Evolutionary conservation across 495 filamentous ascomycete species (phyloP).

Genomic region (Antarctomyces pellizariae): DNA sequence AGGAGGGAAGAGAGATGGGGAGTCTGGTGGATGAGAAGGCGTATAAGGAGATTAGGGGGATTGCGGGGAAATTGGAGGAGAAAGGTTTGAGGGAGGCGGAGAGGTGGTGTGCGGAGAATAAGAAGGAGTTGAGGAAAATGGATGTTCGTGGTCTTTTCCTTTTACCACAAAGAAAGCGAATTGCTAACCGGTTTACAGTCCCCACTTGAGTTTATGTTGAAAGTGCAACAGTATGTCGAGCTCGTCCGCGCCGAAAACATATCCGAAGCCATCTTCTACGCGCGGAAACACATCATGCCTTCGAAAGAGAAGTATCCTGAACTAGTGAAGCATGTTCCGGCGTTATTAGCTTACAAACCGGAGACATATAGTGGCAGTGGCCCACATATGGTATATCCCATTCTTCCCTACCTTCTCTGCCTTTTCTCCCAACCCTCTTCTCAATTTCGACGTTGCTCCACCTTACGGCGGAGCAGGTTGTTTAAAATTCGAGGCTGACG

Average conservation of each 20-base stretch:
- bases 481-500: too few species aligned
- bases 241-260: constrained; percentile 41
- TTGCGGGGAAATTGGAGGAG: constrained; percentile 43
- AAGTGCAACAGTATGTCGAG: constrained; percentile 92
- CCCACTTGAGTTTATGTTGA: constrained; percentile 77
- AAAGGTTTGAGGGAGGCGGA: constrained; percentile 59
- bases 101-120: constrained; percentile 81
- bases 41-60: constrained; percentile 59
- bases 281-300: constrained; percentile 51
- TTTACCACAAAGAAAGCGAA: background rate
- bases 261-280: constrained; percentile 53
- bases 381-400: constrained; percentile 1
- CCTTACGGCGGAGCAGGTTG: background rate
- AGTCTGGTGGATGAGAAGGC: constrained; percentile 76
- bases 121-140: constrained; percentile 62
- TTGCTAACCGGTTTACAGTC: constrained; percentile 29
- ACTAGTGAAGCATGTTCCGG: constrained; percentile 51
- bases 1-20: constrained; percentile 36
- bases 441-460: too few species aligned
- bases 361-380: too few species aligned
- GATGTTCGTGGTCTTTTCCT: constrained; percentile 33
- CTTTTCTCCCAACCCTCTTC: background rate
- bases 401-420: background rate
- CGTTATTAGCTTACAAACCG: constrained; percentile 52
- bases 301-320: constrained; percentile 39